A percentile compares a stretch with the other conserved stretches of the same genome.
These are phyloP conservation scores for Sonneratia alba DNA, from an alignment of 345 rosid species.

Conservation along the genomic window DNA sequence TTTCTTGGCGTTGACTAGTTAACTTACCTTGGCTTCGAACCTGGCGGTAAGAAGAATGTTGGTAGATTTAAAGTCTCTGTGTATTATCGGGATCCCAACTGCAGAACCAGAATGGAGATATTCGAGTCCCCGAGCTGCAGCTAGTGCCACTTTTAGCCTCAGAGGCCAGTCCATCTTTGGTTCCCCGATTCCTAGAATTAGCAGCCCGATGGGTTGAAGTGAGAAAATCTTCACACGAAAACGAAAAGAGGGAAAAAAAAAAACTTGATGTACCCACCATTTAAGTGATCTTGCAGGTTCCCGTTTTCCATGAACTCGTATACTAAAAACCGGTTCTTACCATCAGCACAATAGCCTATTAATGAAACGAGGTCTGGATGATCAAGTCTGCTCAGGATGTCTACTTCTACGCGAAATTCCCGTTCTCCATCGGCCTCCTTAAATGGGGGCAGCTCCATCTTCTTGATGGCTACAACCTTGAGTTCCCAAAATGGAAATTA, in stretches of 20 bases:
- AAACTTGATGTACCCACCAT: conserved; percentile 38
- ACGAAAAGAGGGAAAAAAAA: conserved; percentile 4
- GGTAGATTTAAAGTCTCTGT: conserved; percentile 92
- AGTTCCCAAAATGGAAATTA: conserved; percentile 12
- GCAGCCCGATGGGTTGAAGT: conserved; percentile 4
- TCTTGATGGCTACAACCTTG: conserved; percentile 94
- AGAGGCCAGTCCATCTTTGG: conserved; percentile 76
- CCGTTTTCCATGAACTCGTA: conserved; percentile 89
- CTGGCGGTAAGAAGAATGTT: conserved; percentile 64
- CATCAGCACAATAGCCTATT: conserved; percentile 92
- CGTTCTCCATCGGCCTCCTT: conserved; percentile 88
- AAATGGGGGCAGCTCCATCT: conserved; percentile 80
- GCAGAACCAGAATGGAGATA: conserved; percentile 83
- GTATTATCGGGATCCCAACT: conserved; percentile 85
- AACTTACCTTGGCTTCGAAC: conserved; percentile 74
- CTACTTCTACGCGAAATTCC: conserved; percentile 94
- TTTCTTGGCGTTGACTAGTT: not conserved
- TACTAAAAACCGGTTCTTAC: conserved; percentile 86
- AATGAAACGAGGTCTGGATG: conserved; percentile 84
- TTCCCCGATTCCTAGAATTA: conserved; percentile 55
- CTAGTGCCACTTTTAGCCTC: conserved; percentile 79
- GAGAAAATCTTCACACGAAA: conserved; percentile 6
- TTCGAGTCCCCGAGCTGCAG: conserved; percentile 89
- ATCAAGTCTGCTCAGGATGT: conserved; percentile 88
- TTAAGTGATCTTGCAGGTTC: conserved; percentile 93